A percentile compares a stretch with the other conserved stretches of the same genome.
Conservation (phyloP, 257 asterid species). For the Solanum appendiculatum region DNA sequence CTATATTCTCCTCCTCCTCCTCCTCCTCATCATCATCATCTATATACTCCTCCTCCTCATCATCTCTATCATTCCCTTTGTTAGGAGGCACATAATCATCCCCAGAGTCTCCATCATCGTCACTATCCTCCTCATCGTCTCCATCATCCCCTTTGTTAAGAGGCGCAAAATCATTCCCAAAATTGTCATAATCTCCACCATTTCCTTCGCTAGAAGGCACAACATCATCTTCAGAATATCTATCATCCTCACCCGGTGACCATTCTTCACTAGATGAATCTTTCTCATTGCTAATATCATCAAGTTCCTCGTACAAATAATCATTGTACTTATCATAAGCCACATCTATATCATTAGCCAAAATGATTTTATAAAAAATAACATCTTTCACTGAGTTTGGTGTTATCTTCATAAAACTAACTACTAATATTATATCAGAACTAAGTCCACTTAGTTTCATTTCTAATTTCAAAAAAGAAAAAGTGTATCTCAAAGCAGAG, state of each 20-base stretch:
- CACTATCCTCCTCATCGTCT: no score
- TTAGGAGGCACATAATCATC: neutral
- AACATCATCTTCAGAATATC: neutral
- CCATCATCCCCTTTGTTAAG: no score
- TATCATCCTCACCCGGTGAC: neutral
- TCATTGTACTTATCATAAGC: neutral
- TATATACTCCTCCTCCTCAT: no score
- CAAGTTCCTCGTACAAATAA: neutral
- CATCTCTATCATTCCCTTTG: neutral
- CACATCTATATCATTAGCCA: neutral
- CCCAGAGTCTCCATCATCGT: neutral
- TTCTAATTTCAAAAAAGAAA: neutral
- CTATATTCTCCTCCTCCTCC: no score
- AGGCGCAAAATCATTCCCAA: no score
- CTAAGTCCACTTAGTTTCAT: neutral
- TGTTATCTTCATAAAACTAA: neutral
- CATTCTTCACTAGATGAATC: neutral
- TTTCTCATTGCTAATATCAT: neutral
- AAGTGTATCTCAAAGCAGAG: neutral
- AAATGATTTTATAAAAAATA: neutral
- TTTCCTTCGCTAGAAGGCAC: neutral
- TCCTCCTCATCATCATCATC: no score
- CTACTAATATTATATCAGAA: neutral
- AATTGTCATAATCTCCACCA: neutral
- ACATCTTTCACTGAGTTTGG: neutral